Conservation (phyloP, 805 yeast genomes). For the Wickerhamiella spandovensis region DNA sequence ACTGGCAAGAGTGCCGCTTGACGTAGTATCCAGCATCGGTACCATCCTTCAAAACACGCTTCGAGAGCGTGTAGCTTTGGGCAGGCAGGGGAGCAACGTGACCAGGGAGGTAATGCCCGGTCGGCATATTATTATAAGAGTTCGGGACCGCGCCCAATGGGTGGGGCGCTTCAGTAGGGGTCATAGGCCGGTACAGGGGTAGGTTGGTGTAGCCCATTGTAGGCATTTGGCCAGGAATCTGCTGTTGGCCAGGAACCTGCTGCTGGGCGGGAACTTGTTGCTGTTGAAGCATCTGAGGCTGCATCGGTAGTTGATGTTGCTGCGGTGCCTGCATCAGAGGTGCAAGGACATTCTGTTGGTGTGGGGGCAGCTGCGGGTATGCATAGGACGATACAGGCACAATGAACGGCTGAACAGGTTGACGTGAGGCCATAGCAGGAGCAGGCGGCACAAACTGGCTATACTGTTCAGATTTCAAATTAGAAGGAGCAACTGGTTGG, state of each 20-base stretch:
- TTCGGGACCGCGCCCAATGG: too few species aligned
- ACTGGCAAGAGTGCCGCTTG: conserved; percentile 24
- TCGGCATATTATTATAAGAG: not conserved
- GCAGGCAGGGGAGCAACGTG: not conserved
- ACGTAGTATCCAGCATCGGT: not conserved
- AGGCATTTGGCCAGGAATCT: not conserved
- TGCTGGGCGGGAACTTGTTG: not conserved
- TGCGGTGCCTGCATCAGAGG: not conserved
- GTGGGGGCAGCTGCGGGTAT: conserved; percentile 6
- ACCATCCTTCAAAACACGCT: not conserved
- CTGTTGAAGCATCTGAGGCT: not conserved
- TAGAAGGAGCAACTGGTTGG: not conserved
- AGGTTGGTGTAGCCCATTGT: not conserved
- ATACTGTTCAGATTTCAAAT: not conserved
- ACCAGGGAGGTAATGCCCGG: not conserved
- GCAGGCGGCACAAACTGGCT: not conserved
- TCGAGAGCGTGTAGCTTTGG: not conserved
- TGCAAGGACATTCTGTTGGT: not conserved
- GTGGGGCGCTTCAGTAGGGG: not conserved
- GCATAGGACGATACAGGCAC: not conserved
- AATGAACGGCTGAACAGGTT: not conserved
- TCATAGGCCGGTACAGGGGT: not conserved
- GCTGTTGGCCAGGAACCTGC: not conserved
- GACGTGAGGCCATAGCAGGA: too few species aligned
- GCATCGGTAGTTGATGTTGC: not conserved